Base-by-base conservation (phyloP, 2,329 filamentous ascomycete genomes). In the Diplodia sapinea region DNA sequence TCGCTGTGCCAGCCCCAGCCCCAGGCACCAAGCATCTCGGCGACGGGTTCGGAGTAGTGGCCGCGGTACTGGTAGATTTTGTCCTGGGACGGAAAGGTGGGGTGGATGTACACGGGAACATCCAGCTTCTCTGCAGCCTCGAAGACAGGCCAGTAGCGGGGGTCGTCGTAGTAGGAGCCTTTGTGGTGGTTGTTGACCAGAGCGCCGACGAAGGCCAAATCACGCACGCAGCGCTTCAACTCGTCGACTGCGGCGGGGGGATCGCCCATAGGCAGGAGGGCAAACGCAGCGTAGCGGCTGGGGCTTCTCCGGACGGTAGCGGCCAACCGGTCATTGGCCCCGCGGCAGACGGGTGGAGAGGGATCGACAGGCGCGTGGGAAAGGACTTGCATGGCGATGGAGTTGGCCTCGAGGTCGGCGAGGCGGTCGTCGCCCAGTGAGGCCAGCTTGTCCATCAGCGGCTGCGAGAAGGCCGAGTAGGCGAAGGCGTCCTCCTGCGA, bases 131-230 rank as follows among this genome's bases (percentile, higher is more conserved):
- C 67, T 15, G 74, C 74, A 8, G 71, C 71, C 23, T 73, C 67
- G 73, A 75, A 78, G 66, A 78, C 76, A 4, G 67, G 54, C 61
- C 76, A 73, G 61, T 75, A 77, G 7, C 76, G 72, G 9, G 74
- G 71, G 1, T 72, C 74, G 52, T 78, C 75, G 64, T 75, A 77
- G 64, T 74, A 78, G 2, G 59, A 64, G 17, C 75, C 75, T 20
- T 72, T 74, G n/a, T 73, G 73, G 63, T 78, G 75, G 59, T 73
- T 76, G 66, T 75, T 74, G 20, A 90, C 82, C 4, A 90, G 77
- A 4, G 83, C 86, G 3, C 88, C 88, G 68, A 86, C 83, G 79
- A 90, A 89, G 20, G 87, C 86, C 56, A 85, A 68, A 63, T 77
- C 72, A 43, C 72, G 74, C 2, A 78, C 73, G 7, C 75, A 74